A percentile compares a stretch with the other conserved stretches of the same genome.
These are phyloP conservation scores for Fusarium sulawesiense DNA, from an alignment of 2,329 filamentous ascomycete genomes.

Conservation along the genomic window DNA sequence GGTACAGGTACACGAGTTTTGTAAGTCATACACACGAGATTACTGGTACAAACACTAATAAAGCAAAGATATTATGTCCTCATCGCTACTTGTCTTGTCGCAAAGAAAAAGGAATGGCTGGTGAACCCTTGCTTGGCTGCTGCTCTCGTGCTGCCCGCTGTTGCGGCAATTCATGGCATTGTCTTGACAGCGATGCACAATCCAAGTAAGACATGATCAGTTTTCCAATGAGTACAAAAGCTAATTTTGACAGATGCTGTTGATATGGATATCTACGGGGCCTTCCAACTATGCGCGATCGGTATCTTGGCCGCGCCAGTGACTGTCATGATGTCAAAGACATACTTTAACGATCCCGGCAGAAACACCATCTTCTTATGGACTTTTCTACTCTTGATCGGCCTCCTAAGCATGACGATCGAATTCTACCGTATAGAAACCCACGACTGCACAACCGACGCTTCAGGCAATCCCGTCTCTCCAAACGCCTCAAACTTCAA, in stretches of 20 bases:
- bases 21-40: slow-evolving; percentile 49
- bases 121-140: slow-evolving; percentile 72
- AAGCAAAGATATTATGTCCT: slow-evolving; percentile 69
- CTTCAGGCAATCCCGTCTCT: slow-evolving; percentile 52
- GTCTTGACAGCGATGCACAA: slow-evolving; percentile 69
- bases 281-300: slow-evolving; percentile 74
- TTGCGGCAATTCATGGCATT: slow-evolving; percentile 72
- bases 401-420: slow-evolving; percentile 69
- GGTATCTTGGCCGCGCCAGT: slow-evolving; percentile 73
- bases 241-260: slow-evolving; percentile 61
- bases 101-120: slow-evolving; percentile 71
- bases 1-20: slow-evolving; percentile 64
- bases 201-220: slow-evolving; percentile 59
- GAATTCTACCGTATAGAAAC: slow-evolving; percentile 70
- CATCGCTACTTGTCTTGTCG: slow-evolving; percentile 71
- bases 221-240: fast-evolving
- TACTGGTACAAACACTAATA: neutral
- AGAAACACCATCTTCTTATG: slow-evolving; percentile 75
- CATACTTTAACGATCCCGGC: slow-evolving; percentile 72
- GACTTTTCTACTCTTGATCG: slow-evolving; percentile 70
- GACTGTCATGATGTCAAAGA: slow-evolving; percentile 69
- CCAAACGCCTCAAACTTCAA: slow-evolving; percentile 55
- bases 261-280: slow-evolving; percentile 76
- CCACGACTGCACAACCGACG: slow-evolving; percentile 55
- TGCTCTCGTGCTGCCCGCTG: slow-evolving; percentile 70